A percentile compares a stretch with the other conserved stretches of the same genome.
Conservation (phyloP, 805 yeast genomes). For the Yarrowia bubula region DNA sequence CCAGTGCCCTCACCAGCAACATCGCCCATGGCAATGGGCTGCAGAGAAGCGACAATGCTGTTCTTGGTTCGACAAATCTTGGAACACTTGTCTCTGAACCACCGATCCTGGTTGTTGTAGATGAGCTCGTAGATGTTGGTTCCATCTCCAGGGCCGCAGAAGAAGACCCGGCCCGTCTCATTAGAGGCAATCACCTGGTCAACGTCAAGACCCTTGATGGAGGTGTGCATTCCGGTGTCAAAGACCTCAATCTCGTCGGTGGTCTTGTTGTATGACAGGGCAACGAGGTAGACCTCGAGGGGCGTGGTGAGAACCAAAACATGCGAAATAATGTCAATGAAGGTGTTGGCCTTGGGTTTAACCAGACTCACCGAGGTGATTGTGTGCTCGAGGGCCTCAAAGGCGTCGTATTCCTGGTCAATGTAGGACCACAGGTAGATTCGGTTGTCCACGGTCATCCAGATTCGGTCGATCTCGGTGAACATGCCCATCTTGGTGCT, state of each 20-base stretch:
- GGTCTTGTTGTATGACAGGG: conserved; percentile 52
- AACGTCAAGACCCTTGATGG: conserved; percentile 74
- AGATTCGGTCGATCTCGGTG: conserved; percentile 73
- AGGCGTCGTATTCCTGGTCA: conserved; percentile 67
- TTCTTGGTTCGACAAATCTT: conserved; percentile 79
- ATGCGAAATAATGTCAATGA: conserved; percentile 72
- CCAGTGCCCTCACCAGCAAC: conserved; percentile 18
- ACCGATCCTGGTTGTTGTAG: conserved; percentile 77
- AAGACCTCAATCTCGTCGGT: conserved; percentile 60
- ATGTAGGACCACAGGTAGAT: conserved; percentile 80
- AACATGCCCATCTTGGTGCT: conserved; percentile 79
- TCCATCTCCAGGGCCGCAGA: conserved; percentile 78
- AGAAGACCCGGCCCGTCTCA: conserved; percentile 73
- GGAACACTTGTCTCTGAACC: conserved; percentile 80
- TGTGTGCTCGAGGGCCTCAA: conserved; percentile 77
- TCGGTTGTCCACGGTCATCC: conserved; percentile 82
- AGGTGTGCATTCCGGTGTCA: conserved; percentile 78
- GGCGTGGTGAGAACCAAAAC: conserved; percentile 78
- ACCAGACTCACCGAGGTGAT: conserved; percentile 73
- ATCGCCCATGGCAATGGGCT: conserved; percentile 29
- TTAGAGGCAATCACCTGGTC: conserved; percentile 59
- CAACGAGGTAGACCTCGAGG: conserved; percentile 70
- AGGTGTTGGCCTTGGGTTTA: conserved; percentile 78
- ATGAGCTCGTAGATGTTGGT: conserved; percentile 79
- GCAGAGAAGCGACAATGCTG: conserved; percentile 46